Conservation (phyloP, 176 grass and related monocot genomes). For the Eleusine indica region DNA sequence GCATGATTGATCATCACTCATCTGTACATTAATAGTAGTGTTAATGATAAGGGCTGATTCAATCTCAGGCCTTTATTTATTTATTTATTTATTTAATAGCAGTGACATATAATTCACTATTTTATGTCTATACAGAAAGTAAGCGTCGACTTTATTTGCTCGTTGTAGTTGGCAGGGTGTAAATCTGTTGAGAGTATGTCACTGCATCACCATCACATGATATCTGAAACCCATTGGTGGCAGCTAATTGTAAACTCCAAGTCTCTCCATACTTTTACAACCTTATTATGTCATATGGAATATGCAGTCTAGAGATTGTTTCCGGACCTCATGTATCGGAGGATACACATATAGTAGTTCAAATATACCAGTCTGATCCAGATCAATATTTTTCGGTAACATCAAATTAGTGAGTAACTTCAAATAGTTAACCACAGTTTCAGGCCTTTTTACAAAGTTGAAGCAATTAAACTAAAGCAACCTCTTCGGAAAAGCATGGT, state of each 20-base stretch:
- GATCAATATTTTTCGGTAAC: no score
- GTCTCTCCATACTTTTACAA: neutral
- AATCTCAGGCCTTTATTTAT: neutral
- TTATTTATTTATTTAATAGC: neutral
- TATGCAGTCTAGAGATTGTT: neutral
- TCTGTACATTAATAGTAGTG: neutral
- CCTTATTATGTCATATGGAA: no score
- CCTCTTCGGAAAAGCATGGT: no score
- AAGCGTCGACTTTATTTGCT: neutral
- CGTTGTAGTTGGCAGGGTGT: neutral
- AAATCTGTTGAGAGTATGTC: no score
- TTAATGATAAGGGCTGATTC: neutral
- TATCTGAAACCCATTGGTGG: neutral
- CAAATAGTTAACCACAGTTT: no score
- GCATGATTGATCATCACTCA: conserved; percentile 30
- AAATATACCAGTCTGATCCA: no score
- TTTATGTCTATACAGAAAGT: neutral
- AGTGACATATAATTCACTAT: neutral
- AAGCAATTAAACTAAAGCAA: no score
- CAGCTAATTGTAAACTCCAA: neutral
- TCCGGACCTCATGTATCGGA: no score
- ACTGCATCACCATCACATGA: neutral
- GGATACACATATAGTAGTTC: no score
- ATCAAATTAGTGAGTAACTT: no score
- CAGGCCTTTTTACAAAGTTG: no score